These are phyloP conservation scores for Takakia lepidozioides DNA, from an alignment of 225 moss, liverwort and hornwort genomes.

Conservation along the genomic window DNA sequence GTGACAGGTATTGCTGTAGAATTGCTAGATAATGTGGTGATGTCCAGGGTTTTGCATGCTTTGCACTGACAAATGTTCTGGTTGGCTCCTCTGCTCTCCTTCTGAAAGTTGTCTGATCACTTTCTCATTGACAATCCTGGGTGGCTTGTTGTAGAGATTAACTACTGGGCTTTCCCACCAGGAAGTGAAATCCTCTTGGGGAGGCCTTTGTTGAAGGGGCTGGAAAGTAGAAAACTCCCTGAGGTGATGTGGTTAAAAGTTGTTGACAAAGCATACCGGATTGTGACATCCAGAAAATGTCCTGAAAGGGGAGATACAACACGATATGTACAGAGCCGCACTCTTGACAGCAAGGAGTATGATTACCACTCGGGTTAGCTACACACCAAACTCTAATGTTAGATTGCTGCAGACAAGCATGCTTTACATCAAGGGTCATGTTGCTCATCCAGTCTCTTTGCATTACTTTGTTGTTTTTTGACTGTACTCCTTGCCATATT, in stretches of 20 bases:
- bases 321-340: conserved; percentile 90
- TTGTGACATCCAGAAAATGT: conserved; percentile 85
- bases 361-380: conserved; percentile 68
- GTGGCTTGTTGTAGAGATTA: too few relatives aligned
- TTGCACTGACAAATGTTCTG: neutral
- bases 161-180: too few relatives aligned
- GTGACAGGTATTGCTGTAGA: conserved; percentile 61
- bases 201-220: neutral
- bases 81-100: neutral
- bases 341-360: conserved; percentile 80
- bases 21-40: neutral
- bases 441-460: too few relatives aligned
- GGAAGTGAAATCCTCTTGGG: too few relatives aligned
- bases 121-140: too few relatives aligned
- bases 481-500: too few relatives aligned
- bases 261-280: too few relatives aligned
- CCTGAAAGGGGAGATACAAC: conserved; percentile 89
- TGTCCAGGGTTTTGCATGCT: neutral
- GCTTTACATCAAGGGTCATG: too few relatives aligned
- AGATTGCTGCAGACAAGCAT: too few relatives aligned
- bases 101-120: too few relatives aligned
- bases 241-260: too few relatives aligned
- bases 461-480: neutral
- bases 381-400: neutral
- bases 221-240: too few relatives aligned